Evolutionary conservation across 768 basidiomycete species (phyloP), one percentile per base, ranked within the genome.

Genomic region (Lactarius indigo): DNA sequence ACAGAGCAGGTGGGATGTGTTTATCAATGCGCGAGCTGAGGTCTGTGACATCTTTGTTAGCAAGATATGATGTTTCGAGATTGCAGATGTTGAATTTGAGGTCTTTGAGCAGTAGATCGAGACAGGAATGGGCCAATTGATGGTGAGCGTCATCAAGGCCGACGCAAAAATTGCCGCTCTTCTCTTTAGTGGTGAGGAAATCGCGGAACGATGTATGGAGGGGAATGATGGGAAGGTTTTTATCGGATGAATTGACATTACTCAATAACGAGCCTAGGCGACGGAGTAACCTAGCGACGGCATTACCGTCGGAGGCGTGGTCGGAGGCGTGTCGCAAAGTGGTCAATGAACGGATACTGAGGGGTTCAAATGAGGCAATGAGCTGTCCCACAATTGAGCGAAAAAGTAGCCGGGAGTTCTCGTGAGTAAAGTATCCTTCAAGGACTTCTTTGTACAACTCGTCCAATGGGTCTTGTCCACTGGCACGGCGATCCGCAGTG

Each of bases 11-110:
- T 20, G 41, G 44, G 10, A 61, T 35, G 42, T 52, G 33, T 52
- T 47, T 33, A 8, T 15, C 3, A 4, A 61, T 6, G 3, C 30
- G 44, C 0, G 30, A 47, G 1, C 26, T 15, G n/a, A 61, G 44
- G 28, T 61, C 60, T 6, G 5, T 0, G 8, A 61, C 5, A 33
- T 61, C 60, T 15, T 50, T 18, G 44, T 61, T 61, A 3, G 44
- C 17, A 7, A 28, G 42, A 35, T 47, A 47, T 31, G 60, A 61
- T 1, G 37, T 30, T 28, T 61, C 60, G 18, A 61, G 60, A 26
- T 47, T 18, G 13, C 60, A 61, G 41, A 61, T 61, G 12, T 61
- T 61, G 44, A 61, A 61, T 3, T 44, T 39, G 42, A 61, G 44
- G n/a, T 17, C 12, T 9, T 31, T 2, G 9, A 47, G 18, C 30